A percentile compares a stretch with the other conserved stretches of the same genome.
Evolutionary conservation across 2,329 filamentous ascomycete species (phyloP).

Genomic region (Ascochyta lentis): DNA sequence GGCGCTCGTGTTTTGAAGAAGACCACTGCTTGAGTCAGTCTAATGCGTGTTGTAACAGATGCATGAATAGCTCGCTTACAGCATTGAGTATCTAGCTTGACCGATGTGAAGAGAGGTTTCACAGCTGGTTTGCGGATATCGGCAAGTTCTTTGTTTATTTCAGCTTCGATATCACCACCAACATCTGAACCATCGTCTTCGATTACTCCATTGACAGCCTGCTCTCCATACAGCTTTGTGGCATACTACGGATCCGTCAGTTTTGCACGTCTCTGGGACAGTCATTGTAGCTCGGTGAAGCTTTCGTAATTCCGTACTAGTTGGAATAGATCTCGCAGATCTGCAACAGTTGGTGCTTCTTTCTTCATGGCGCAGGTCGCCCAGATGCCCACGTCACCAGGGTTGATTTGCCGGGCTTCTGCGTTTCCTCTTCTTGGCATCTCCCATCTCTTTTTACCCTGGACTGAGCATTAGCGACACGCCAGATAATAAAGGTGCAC

Average conservation of each 20-base stretch:
- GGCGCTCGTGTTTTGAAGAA: slow-evolving; percentile 65
- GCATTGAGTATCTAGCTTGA: slow-evolving; percentile 63
- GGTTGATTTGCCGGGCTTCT: slow-evolving; percentile 58
- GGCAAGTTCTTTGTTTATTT: slow-evolving; percentile 75
- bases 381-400: slow-evolving; percentile 78
- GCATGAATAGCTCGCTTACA: slow-evolving; percentile 46
- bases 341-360: slow-evolving; percentile 71
- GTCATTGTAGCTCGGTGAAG: neutral
- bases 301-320: slow-evolving; percentile 57
- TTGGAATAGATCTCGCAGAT: slow-evolving; percentile 71
- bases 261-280: neutral
- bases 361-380: slow-evolving; percentile 76
- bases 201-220: slow-evolving; percentile 48
- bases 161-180: slow-evolving; percentile 70
- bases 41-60: neutral
- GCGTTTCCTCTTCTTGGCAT: slow-evolving; percentile 46
- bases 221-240: slow-evolving; percentile 59
- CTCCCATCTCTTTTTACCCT: slow-evolving; percentile 56
- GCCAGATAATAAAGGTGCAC: slow-evolving; percentile 22
- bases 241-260: slow-evolving; percentile 68
- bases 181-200: slow-evolving; percentile 47
- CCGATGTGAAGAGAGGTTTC: slow-evolving; percentile 59
- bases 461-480: slow-evolving; percentile 23
- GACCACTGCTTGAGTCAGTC: slow-evolving; percentile 53
- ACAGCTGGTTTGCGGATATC: slow-evolving; percentile 62